These are phyloP conservation scores for Parietaria judaica DNA, from an alignment of 306 rosid species.

Conservation along the genomic window DNA sequence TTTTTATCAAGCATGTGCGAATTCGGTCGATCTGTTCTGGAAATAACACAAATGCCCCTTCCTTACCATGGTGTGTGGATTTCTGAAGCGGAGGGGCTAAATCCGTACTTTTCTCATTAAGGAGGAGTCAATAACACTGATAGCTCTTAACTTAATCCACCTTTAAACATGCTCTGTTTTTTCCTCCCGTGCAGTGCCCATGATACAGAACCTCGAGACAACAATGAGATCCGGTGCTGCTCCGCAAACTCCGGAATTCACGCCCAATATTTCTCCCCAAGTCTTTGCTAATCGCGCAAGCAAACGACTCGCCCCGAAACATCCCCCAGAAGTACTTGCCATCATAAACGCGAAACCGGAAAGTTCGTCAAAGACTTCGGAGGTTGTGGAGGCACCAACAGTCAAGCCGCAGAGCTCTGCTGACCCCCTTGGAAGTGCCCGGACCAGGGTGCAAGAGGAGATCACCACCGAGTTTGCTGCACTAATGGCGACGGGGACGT, in stretches of 20 bases:
- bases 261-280: constrained; percentile 27
- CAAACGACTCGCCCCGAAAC: constrained; percentile 11
- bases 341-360: constrained; percentile 4
- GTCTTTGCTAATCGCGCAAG: constrained; percentile 9
- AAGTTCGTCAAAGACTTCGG: constrained; percentile 19
- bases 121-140: too few relatives aligned
- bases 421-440: constrained; percentile 71
- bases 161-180: not conserved
- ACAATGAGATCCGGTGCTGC: constrained; percentile 71
- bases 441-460: constrained; percentile 87
- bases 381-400: constrained; percentile 17
- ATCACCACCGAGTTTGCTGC: constrained; percentile 65
- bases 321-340: not conserved
- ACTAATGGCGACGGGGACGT: constrained; percentile 76
- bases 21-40: too few relatives aligned
- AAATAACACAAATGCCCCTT: too few relatives aligned
- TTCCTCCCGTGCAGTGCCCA: constrained; percentile 66
- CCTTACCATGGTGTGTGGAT: too few relatives aligned
- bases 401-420: constrained; percentile 18
- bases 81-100: too few relatives aligned
- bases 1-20: too few relatives aligned
- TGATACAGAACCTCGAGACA: constrained; percentile 81
- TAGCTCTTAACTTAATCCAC: too few relatives aligned
- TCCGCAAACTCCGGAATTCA: constrained; percentile 79
- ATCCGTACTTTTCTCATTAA: too few relatives aligned